Percentiles rank a stretch among this genome's conserved stretches.
Conservation (phyloP, 441 rosid species). For the Euphorbia schlechtendalii region DNA sequence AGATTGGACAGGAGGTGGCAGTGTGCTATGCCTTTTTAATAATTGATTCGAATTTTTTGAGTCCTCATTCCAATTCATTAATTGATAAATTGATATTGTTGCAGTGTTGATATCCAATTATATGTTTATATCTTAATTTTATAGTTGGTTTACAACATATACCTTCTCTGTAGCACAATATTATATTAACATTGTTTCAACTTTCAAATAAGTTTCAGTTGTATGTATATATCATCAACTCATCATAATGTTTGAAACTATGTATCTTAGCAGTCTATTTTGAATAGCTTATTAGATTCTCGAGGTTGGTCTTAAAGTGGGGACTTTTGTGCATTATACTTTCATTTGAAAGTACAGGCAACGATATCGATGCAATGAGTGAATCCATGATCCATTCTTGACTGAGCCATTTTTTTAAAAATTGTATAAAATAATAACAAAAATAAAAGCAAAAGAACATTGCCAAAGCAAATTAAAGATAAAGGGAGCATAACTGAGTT, state of each 20-base stretch:
- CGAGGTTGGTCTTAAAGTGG: conserved; percentile 37
- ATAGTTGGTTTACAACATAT: too few relatives aligned
- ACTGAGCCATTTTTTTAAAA: too few relatives aligned
- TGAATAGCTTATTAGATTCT: conserved; percentile 30
- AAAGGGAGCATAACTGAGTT: conserved; percentile 18
- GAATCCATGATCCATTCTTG: conserved; percentile 7
- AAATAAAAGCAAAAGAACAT: conserved; percentile 9
- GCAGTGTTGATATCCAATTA: too few relatives aligned
- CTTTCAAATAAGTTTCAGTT: not conserved
- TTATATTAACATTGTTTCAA: not conserved
- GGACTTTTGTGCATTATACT: conserved; percentile 22
- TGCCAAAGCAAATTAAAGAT: conserved; percentile 29
- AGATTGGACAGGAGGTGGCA: too few relatives aligned
- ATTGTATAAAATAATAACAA: not conserved
- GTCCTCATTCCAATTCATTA: too few relatives aligned
- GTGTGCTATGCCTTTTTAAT: too few relatives aligned
- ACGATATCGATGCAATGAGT: not conserved
- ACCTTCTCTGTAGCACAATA: too few relatives aligned
- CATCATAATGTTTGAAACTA: too few relatives aligned
- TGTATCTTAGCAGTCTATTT: not conserved
- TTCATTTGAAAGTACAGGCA: conserved; percentile 15
- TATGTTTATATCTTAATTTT: too few relatives aligned
- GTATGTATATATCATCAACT: too few relatives aligned
- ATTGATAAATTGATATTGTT: too few relatives aligned
- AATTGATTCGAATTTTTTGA: too few relatives aligned